Evolutionary conservation across 805 yeast genomes (phyloP).

Genomic region (Peterozyma toletana): DNA sequence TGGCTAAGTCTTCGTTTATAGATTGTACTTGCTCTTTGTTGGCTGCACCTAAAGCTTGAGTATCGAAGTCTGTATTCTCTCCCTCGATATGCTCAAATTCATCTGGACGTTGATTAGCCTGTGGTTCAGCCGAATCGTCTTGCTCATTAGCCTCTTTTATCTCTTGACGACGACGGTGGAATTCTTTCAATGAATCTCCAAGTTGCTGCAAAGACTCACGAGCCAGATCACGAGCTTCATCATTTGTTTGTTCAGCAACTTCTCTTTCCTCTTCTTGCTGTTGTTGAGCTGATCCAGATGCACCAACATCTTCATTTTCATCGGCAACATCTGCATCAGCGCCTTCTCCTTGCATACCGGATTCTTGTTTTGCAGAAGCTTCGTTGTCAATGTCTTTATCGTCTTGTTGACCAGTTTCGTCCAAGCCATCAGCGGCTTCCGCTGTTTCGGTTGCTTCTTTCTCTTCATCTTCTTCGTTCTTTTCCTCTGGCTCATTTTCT

Average conservation of each 20-base stretch:
- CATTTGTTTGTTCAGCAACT: slow-evolving; percentile 34
- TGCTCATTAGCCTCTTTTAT: slow-evolving; percentile 59
- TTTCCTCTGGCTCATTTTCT: slow-evolving; percentile 26
- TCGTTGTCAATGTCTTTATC: slow-evolving; percentile 24
- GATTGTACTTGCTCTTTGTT: slow-evolving; percentile 70
- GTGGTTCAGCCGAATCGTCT: slow-evolving; percentile 41
- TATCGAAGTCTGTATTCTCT: slow-evolving; percentile 67
- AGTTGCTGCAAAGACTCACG: slow-evolving; percentile 76
- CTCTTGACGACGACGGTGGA: slow-evolving; percentile 84
- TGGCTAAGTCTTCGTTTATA: slow-evolving; percentile 74
- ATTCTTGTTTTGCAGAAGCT: slow-evolving; percentile 24
- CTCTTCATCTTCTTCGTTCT: slow-evolving; percentile 19
- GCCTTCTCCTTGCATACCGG: slow-evolving; percentile 27
- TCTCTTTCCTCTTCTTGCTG: slow-evolving; percentile 29
- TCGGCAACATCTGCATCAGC: slow-evolving; percentile 27
- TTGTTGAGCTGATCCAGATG: slow-evolving; percentile 43
- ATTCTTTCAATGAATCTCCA: slow-evolving; percentile 89
- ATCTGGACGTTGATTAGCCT: slow-evolving; percentile 66
- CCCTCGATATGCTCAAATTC: slow-evolving; percentile 83
- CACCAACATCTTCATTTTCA: slow-evolving; percentile 58
- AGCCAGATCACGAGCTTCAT: slow-evolving; percentile 58
- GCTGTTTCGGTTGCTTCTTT: slow-evolving; percentile 18
- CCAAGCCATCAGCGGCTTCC: slow-evolving; percentile 21
- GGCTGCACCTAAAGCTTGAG: slow-evolving; percentile 93
- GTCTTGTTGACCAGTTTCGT: slow-evolving; percentile 24